These are phyloP conservation scores for Macroventuria anomochaeta DNA, from an alignment of 2,329 filamentous ascomycete genomes.

Conservation along the genomic window DNA sequence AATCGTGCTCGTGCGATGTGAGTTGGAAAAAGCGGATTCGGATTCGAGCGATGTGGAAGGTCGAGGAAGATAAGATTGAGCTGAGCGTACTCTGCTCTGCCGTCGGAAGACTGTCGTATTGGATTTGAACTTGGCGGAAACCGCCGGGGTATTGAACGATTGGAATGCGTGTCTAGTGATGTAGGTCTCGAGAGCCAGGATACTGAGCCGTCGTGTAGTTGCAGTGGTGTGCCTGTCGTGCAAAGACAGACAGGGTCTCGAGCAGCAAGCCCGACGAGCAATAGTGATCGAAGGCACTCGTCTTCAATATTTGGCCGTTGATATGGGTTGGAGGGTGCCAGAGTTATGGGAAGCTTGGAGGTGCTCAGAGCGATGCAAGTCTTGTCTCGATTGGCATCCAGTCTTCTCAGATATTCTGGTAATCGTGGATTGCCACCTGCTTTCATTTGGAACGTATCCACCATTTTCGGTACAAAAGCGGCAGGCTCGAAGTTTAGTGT, in stretches of 20 bases:
- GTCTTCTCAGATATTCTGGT: slow-evolving; percentile 47
- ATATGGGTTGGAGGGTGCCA: slow-evolving; percentile 38
- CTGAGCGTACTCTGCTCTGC: slow-evolving; percentile 49
- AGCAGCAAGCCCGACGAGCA: slow-evolving; percentile 51
- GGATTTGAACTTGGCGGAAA: slow-evolving; percentile 20
- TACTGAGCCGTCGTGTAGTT: slow-evolving; percentile 41
- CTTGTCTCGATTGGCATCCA: slow-evolving; percentile 54
- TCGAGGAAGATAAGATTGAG: slow-evolving; percentile 51
- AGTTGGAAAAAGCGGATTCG: slow-evolving; percentile 36
- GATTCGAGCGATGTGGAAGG: slow-evolving; percentile 36
- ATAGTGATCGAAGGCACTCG: slow-evolving; percentile 51
- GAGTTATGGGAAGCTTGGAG: slow-evolving; percentile 48
- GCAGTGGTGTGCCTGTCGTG: slow-evolving; percentile 42
- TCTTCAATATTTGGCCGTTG: slow-evolving; percentile 46
- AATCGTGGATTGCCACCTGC: slow-evolving; percentile 52
- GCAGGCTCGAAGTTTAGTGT: slow-evolving; percentile 5
- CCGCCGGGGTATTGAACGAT: slow-evolving; percentile 14
- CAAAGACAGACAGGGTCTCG: slow-evolving; percentile 52
- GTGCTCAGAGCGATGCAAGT: slow-evolving; percentile 52
- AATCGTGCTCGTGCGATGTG: slow-evolving; percentile 41
- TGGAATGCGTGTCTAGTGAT: slow-evolving; percentile 27
- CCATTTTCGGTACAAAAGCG: slow-evolving; percentile 31
- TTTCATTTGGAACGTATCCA: slow-evolving; percentile 51
- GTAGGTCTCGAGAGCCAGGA: slow-evolving; percentile 45
- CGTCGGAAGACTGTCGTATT: slow-evolving; percentile 41